Percentiles rank a stretch among this genome's conserved stretches.
phyloP scores from a whole-genome alignment of 371 early-diverging fungal species.

The Apophysomyces sp. region DNA sequence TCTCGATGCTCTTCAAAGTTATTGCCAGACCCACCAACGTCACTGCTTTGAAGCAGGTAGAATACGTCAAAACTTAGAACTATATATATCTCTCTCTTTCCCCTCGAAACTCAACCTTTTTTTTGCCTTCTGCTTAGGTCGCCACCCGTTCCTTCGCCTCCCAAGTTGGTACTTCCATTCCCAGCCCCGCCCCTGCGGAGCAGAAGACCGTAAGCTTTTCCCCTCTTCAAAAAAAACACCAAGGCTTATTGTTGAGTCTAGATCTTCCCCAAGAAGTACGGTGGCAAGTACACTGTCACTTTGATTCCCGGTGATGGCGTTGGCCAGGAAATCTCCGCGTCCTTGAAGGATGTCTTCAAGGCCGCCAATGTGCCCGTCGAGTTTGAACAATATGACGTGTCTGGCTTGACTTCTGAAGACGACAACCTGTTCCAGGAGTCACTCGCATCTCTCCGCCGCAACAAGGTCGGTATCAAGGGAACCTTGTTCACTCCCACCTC shows the following conservation, averaged over 20 bases:
- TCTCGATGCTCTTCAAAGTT: slow-evolving; percentile 31
- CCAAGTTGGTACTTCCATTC: slow-evolving; percentile 34
- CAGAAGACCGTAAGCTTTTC: slow-evolving; percentile 39
- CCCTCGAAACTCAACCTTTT: not conserved
- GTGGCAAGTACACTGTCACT: slow-evolving; percentile 86
- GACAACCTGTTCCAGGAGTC: slow-evolving; percentile 81
- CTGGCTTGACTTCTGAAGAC: slow-evolving; percentile 78
- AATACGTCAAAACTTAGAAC: no score
- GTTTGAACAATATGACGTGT: slow-evolving; percentile 93
- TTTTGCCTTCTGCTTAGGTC: slow-evolving; percentile 14
- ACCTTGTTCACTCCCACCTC: slow-evolving; percentile 92
- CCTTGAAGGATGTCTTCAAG: slow-evolving; percentile 93
- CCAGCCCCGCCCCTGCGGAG: slow-evolving; percentile 46
- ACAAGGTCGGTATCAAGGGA: slow-evolving; percentile 97
- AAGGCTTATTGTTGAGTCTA: slow-evolving; percentile 4
- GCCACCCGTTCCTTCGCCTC: slow-evolving; percentile 40
- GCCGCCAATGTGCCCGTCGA: slow-evolving; percentile 92
- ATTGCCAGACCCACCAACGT: slow-evolving; percentile 23
- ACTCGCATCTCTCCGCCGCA: slow-evolving; percentile 86
- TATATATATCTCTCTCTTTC: no score
- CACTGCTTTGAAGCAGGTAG: slow-evolving; percentile 23
- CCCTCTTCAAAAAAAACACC: not conserved
- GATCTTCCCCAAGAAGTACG: slow-evolving; percentile 48
- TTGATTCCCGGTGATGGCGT: slow-evolving; percentile 98
- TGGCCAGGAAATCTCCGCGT: slow-evolving; percentile 86